phyloP scores from a whole-genome alignment of 352 stramenopile species.

The Phytophthora hibernalis region DNA sequence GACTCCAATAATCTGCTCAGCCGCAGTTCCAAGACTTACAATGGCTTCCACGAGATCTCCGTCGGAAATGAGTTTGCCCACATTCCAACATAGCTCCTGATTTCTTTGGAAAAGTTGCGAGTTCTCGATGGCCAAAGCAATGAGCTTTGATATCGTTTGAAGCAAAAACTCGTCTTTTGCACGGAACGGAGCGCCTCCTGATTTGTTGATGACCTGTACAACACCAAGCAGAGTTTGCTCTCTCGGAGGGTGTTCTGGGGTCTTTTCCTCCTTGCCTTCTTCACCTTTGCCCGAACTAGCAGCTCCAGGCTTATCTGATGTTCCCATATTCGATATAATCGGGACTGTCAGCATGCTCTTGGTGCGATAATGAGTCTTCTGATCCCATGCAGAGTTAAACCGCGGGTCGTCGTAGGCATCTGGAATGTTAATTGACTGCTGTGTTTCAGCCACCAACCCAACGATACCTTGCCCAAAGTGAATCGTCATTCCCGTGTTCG shows the following conservation, averaged over 20 bases:
- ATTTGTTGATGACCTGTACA: slow-evolving; percentile 87
- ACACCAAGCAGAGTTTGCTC: slow-evolving; percentile 68
- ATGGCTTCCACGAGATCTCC: slow-evolving; percentile 70
- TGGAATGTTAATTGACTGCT: slow-evolving; percentile 68
- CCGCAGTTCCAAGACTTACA: slow-evolving; percentile 54
- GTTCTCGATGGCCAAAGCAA: slow-evolving; percentile 82
- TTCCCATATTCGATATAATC: slow-evolving; percentile 60
- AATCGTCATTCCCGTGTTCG: slow-evolving; percentile 61
- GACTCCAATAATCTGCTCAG: slow-evolving; percentile 78
- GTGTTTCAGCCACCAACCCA: slow-evolving; percentile 71
- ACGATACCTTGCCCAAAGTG: slow-evolving; percentile 82
- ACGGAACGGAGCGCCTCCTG: slow-evolving; percentile 73
- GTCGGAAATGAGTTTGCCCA: slow-evolving; percentile 69
- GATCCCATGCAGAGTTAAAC: slow-evolving; percentile 82
- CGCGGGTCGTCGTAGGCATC: slow-evolving; percentile 80
- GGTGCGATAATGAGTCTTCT: slow-evolving; percentile 83
- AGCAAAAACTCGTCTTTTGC: slow-evolving; percentile 84
- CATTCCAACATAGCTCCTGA: slow-evolving; percentile 67
- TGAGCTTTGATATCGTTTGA: slow-evolving; percentile 78
- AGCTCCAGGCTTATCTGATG: slow-evolving; percentile 15
- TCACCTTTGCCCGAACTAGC: neutral
- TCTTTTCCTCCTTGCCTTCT: neutral
- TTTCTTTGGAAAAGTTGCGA: slow-evolving; percentile 85
- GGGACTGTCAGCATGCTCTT: slow-evolving; percentile 83
- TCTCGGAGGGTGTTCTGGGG: slow-evolving; percentile 4